Evolutionary conservation across 352 stramenopile species (phyloP).

Genomic region (Pythium sukuiense): DNA sequence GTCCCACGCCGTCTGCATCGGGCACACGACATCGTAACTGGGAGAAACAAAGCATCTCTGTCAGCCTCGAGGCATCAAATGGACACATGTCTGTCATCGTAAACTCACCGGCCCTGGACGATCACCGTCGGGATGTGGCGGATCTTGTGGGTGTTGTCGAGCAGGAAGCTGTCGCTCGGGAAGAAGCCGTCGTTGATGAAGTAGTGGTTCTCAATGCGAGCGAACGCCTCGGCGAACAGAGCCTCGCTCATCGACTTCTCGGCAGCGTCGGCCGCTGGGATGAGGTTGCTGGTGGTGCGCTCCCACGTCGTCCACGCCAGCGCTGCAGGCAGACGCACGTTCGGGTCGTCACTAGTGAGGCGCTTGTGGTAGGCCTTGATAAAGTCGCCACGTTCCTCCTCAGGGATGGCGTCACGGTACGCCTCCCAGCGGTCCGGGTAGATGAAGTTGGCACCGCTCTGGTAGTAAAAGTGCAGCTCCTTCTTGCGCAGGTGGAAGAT

Average conservation of each 20-base stretch:
- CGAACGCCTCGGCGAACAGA: conserved; percentile 89
- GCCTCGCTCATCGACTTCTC: conserved; percentile 78
- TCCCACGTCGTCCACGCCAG: conserved; percentile 93
- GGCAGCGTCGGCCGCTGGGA: conserved; percentile 57
- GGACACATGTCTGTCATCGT: background rate
- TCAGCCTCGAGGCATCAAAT: background rate
- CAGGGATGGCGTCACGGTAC: conserved; percentile 86
- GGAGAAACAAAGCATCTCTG: background rate
- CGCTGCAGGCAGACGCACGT: conserved; percentile 76
- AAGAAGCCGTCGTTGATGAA: conserved; percentile 92
- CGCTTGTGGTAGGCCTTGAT: conserved; percentile 88
- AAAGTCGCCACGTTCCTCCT: conserved; percentile 80
- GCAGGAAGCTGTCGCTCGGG: conserved; percentile 80
- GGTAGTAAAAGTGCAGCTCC: conserved; percentile 95
- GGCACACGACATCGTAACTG: conserved; percentile 71
- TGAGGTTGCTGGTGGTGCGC: conserved; percentile 83
- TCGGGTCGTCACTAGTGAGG: conserved; percentile 86
- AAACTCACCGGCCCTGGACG: conserved; percentile 79
- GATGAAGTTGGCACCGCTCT: conserved; percentile 84
- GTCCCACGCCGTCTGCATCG: conserved; percentile 61
- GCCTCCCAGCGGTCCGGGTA: conserved; percentile 91
- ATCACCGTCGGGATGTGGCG: conserved; percentile 91
- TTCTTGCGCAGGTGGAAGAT: conserved; percentile 91
- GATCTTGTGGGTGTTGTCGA: conserved; percentile 90
- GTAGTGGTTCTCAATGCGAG: conserved; percentile 93